Base-by-base conservation (phyloP, 345 rosid genomes). In the Euclidium syriacum region DNA sequence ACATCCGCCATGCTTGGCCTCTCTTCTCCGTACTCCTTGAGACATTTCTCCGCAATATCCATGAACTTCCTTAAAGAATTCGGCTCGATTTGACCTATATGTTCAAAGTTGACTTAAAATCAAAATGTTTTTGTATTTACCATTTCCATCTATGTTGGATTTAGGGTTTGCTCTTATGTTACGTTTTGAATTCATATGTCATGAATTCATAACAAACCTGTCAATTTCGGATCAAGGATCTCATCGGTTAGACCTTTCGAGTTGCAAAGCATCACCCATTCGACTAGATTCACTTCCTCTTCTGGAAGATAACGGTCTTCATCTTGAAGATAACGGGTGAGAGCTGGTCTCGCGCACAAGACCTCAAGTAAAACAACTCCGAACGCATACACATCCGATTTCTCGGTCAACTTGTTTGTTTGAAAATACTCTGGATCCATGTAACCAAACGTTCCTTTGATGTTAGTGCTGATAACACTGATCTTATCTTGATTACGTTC, bases 1-100 rank as follows among this genome's bases (percentile, higher is more conserved):
- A 80, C 81, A 32, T 77, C 80, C 2, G 50, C 63, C 85, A 85
- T 85, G 0, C 43, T 29, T 19, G 84, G 81, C 65, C 85, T 75
- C 46, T 82, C 77, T 1, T 20, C 19, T 0, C 66, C 73, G 33
- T 70, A 58, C 17, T 79, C 84, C 16, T 59, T 65, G 76, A 82
- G 49, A 69, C 91, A 85, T 49, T n/a, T n/a, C n/a, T n/a, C n/a
- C n/a, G n/a, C 32, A 2, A n/a, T n/a, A n/a, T n/a, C n/a, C n/a
- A n/a, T n/a, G n/a, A n/a, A n/a, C n/a, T n/a, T n/a, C n/a, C n/a
- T n/a, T n/a, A n/a, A n/a, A n/a, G n/a, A n/a, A n/a, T n/a, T n/a
- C n/a, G n/a, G n/a, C n/a, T n/a, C n/a, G n/a, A n/a, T n/a, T n/a
- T n/a, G n/a, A n/a, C n/a, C n/a, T n/a, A n/a, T n/a, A n/a, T n/a